Percentiles rank a stretch among this genome's conserved stretches.
These are phyloP conservation scores for Obelidium mucronatum DNA, from an alignment of 192 early-diverging fungal genomes.

Conservation along the genomic window DNA sequence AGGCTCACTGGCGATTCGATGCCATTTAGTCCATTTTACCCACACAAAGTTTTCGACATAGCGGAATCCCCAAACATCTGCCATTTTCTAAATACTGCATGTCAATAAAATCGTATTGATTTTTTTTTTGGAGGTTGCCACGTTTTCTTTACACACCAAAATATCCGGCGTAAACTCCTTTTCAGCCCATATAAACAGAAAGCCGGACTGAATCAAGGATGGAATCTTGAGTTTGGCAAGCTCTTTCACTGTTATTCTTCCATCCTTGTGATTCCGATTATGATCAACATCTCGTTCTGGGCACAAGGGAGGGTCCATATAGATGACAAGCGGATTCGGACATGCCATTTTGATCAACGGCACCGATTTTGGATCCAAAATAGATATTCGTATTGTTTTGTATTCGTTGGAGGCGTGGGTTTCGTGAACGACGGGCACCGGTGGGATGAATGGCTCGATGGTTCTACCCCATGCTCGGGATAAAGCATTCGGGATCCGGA, in stretches of 20 bases:
- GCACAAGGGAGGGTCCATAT: conserved; percentile 28
- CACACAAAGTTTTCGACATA: conserved; percentile 98
- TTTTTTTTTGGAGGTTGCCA: not conserved
- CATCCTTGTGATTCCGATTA: not conserved
- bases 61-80: conserved; percentile 83
- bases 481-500: conserved; percentile 12
- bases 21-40: conserved; percentile 86
- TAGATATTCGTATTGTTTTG: not conserved
- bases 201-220: conserved; percentile 76
- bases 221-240: conserved; percentile 42
- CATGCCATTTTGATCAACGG: conserved; percentile 4
- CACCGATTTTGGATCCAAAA: conserved; percentile 19
- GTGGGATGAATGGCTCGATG: not conserved
- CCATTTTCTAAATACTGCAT: conserved; percentile 44
- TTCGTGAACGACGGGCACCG: too few relatives aligned
- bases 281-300: not conserved
- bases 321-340: conserved; percentile 11
- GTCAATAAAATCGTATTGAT: conserved; percentile 17
- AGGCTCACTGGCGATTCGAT: conserved; percentile 73
- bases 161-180: conserved; percentile 82
- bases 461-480: conserved; percentile 18
- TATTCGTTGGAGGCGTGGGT: not conserved
- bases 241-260: conserved; percentile 1
- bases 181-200: conserved; percentile 91
- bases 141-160: conserved; percentile 49